Evolutionary conservation across 2,329 filamentous ascomycete genomes (phyloP).

Genomic region (Stachybotrys elegans): DNA sequence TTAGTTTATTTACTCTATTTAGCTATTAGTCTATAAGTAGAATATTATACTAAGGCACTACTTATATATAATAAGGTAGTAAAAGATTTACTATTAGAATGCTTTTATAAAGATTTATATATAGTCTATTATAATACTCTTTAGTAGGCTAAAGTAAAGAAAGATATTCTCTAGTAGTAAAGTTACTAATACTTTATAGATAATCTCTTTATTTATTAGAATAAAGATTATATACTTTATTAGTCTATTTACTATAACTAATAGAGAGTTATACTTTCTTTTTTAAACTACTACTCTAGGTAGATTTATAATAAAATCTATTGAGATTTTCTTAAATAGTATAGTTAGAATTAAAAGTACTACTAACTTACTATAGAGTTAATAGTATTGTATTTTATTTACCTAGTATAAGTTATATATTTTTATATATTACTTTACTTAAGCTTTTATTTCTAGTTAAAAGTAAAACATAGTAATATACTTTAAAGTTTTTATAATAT

Average conservation of each 20-base stretch:
- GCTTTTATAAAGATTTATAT: constrained; percentile 4
- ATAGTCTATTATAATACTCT: constrained; percentile 5
- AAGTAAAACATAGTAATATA: not conserved
- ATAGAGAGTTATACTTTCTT: no score
- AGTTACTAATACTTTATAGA: not conserved
- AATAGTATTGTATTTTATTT: not conserved
- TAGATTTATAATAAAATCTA: no score
- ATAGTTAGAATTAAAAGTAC: not conserved
- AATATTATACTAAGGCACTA: no score
- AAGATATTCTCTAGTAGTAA: no score
- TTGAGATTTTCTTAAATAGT: not conserved
- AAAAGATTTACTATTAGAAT: no score
- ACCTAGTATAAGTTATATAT: not conserved
- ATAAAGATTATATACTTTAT: constrained; percentile 3
- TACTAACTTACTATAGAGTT: not conserved
- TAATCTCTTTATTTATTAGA: constrained; percentile 5
- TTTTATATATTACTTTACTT: not conserved
- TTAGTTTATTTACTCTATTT: no score
- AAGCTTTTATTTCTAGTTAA: not conserved
- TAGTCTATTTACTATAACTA: not conserved
- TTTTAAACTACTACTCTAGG: no score
- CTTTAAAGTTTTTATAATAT: not conserved
- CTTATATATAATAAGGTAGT: no score
- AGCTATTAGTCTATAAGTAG: no score
- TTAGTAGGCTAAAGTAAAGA: constrained; percentile 4